Conservation (phyloP, 352 stramenopile genomes). For the Pythium chondricola region DNA sequence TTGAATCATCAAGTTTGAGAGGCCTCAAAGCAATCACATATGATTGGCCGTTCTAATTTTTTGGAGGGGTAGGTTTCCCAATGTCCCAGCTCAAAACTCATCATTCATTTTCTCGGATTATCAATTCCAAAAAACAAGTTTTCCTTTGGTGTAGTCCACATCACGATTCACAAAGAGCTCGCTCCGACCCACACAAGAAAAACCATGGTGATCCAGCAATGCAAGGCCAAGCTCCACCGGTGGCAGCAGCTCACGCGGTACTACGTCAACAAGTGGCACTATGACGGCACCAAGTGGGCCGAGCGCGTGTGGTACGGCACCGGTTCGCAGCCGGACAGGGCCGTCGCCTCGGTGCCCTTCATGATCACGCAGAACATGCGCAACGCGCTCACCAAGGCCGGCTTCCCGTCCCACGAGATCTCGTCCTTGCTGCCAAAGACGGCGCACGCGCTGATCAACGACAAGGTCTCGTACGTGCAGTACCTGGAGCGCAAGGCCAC, state of each 20-base stretch:
- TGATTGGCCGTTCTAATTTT: no score
- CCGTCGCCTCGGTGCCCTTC: conserved; percentile 71
- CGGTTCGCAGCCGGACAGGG: conserved; percentile 28
- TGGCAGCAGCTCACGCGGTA: conserved; percentile 67
- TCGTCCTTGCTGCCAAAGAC: conserved; percentile 44
- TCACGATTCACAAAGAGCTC: no score
- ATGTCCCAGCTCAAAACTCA: no score
- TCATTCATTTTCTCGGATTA: no score
- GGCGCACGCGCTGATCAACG: conserved; percentile 51
- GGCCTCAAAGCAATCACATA: no score
- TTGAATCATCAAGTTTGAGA: no score
- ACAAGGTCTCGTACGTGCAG: conserved; percentile 51
- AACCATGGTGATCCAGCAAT: conserved; percentile 31
- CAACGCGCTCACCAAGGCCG: conserved; percentile 41
- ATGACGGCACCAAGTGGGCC: conserved; percentile 67
- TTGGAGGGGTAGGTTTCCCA: no score
- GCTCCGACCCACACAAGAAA: no score
- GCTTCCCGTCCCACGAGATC: conserved; percentile 59
- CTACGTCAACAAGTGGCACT: conserved; percentile 83
- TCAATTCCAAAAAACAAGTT: no score
- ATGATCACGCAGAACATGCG: conserved; percentile 81
- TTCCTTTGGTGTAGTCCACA: no score
- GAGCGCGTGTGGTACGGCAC: conserved; percentile 68
- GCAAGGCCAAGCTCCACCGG: conserved; percentile 40
- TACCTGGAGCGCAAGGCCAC: conserved; percentile 22